These are phyloP conservation scores for Vitis hybrid DNA, from an alignment of 177 flowering plant species.

Conservation along the genomic window DNA sequence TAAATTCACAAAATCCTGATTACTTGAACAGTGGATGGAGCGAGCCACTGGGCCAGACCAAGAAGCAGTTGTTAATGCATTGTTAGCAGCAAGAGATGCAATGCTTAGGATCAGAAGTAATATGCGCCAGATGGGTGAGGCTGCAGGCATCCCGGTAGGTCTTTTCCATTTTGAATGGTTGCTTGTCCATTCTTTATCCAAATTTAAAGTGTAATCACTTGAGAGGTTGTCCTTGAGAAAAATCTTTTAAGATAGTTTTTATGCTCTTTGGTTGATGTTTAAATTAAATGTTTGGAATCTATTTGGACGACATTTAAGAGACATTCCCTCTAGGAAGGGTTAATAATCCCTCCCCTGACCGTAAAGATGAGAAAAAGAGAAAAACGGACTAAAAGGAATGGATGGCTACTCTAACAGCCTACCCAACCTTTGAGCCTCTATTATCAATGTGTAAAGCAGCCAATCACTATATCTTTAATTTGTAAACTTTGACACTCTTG, in stretches of 20 bases:
- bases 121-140: slow-evolving; percentile 91
- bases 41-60: slow-evolving; percentile 48
- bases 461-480: no score
- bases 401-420: no score
- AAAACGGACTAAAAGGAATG: no score
- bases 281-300: no score
- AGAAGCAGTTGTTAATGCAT: slow-evolving; percentile 60
- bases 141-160: slow-evolving; percentile 91
- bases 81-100: slow-evolving; percentile 80
- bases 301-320: no score
- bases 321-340: no score
- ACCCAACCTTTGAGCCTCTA: no score
- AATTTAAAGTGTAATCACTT: no score
- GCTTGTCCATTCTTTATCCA: neutral
- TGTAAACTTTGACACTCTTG: no score
- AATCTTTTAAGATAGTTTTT: neutral
- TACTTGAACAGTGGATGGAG: slow-evolving; percentile 70
- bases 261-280: neutral
- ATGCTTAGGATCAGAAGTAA: slow-evolving; percentile 70
- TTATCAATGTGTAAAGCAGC: no score
- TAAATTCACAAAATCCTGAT: neutral
- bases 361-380: no score
- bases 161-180: slow-evolving; percentile 13
- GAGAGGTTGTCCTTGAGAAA: neutral
- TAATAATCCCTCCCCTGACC: no score